Percentiles rank a stretch among this genome's conserved stretches.
Conservation (phyloP, 2,329 filamentous ascomycete species). For the Waltergamsia citrina region DNA sequence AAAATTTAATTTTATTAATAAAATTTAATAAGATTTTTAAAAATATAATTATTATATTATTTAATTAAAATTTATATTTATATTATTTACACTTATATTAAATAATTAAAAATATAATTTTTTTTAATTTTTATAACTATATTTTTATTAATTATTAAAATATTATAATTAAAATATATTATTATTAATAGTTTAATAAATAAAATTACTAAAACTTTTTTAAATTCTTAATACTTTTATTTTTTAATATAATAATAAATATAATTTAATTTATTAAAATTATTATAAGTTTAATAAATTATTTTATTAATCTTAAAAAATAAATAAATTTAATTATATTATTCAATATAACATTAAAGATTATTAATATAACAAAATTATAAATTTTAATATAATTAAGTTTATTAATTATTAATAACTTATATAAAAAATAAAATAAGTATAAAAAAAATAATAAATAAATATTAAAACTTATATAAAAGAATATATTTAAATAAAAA, state of each 20-base stretch:
- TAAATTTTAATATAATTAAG: background rate
- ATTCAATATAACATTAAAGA: background rate
- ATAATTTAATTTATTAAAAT: conserved; percentile 1
- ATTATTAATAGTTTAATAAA: background rate
- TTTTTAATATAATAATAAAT: background rate
- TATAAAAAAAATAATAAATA: background rate
- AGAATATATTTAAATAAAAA: no score
- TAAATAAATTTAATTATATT: background rate
- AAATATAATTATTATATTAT: no score
- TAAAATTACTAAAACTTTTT: background rate
- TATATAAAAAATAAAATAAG: background rate
- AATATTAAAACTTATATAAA: conserved; percentile 1
- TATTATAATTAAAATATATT: no score
- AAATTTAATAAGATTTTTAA: no score
- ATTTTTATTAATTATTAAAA: no score
- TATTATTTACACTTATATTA: no score
- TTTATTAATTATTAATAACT: background rate
- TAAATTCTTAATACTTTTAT: background rate
- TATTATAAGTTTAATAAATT: background rate
- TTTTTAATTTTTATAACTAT: no score
- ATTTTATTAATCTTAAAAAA: background rate
- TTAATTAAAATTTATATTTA: no score
- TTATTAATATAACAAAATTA: background rate
- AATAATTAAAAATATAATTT: no score
- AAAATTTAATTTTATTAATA: no score